These are phyloP conservation scores for Nepenthes mirabilis DNA, from an alignment of 148 eudicot genomes.

Conservation along the genomic window DNA sequence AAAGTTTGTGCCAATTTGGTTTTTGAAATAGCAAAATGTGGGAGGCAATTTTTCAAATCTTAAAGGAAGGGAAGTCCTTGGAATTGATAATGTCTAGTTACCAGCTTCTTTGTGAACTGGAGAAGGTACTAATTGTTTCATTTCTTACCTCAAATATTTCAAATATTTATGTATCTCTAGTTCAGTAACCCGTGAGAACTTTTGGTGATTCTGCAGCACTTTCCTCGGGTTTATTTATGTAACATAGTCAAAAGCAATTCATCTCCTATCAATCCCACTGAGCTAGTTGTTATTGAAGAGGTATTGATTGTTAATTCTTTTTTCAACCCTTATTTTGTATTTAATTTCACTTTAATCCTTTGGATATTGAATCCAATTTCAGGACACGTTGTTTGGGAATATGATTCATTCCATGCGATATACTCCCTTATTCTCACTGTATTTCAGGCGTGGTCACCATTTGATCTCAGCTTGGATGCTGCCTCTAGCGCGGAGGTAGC, in stretches of 20 bases:
- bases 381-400: background rate
- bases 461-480: slow-evolving; percentile 35
- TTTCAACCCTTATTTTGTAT: background rate
- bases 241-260: slow-evolving; percentile 15
- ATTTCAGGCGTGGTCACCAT: slow-evolving; percentile 82
- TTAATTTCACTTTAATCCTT: background rate
- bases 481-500: slow-evolving; percentile 15
- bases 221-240: slow-evolving; percentile 42
- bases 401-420: background rate
- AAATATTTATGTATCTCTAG: background rate
- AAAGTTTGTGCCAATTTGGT: slow-evolving; percentile 5
- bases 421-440: background rate
- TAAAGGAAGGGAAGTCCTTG: slow-evolving; percentile 61
- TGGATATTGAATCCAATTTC: background rate
- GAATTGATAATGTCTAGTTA: slow-evolving; percentile 61
- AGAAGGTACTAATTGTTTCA: slow-evolving; percentile 35
- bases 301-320: slow-evolving; percentile 14
- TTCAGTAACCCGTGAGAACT: background rate
- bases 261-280: slow-evolving; percentile 12
- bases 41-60: slow-evolving; percentile 54
- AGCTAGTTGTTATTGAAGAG: slow-evolving; percentile 53
- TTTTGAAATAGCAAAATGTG: slow-evolving; percentile 50
- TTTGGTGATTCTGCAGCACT: slow-evolving; percentile 32
- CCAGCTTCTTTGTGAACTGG: slow-evolving; percentile 61
- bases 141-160: slow-evolving; percentile 3